Percentiles rank a stretch among this genome's conserved stretches.
These are phyloP conservation scores for Fusarium sp. DNA, from an alignment of 2,329 filamentous ascomycete species.

Conservation along the genomic window DNA sequence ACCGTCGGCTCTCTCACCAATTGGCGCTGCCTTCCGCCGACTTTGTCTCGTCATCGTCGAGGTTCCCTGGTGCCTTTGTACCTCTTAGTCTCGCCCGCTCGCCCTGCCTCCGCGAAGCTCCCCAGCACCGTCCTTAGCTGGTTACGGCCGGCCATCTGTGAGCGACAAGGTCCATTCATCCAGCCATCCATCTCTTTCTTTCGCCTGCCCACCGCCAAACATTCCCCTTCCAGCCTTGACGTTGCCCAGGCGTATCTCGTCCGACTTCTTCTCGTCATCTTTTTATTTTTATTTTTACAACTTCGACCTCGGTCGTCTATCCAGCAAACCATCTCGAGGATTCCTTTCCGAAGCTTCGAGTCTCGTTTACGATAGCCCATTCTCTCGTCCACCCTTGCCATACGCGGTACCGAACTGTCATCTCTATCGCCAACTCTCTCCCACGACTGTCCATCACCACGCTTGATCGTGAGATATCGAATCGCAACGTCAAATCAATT, in stretches of 20 bases:
- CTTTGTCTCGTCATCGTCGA: slow-evolving; percentile 49
- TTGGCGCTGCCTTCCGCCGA: slow-evolving; percentile 43
- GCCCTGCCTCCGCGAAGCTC: slow-evolving; percentile 45
- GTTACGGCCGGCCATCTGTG: slow-evolving; percentile 35
- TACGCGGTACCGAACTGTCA: slow-evolving; percentile 33
- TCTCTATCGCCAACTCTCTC: slow-evolving; percentile 37
- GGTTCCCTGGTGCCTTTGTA: slow-evolving; percentile 45
- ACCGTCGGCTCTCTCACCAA: slow-evolving; percentile 44
- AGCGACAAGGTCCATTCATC: slow-evolving; percentile 44
- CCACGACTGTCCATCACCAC: slow-evolving; percentile 30
- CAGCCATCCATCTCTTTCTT: slow-evolving; percentile 35
- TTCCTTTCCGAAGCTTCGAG: slow-evolving; percentile 8
- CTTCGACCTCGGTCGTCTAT: slow-evolving; percentile 18
- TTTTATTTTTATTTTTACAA: not conserved
- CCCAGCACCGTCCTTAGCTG: slow-evolving; percentile 38
- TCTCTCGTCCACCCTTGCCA: slow-evolving; percentile 37
- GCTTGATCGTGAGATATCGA: slow-evolving; percentile 3
- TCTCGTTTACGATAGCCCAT: slow-evolving; percentile 18
- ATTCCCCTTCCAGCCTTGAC: slow-evolving; percentile 42
- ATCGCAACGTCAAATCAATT: slow-evolving; percentile 7
- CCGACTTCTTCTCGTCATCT: slow-evolving; percentile 24
- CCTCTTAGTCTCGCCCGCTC: slow-evolving; percentile 43
- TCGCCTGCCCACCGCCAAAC: slow-evolving; percentile 43
- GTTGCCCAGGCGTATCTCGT: slow-evolving; percentile 28
- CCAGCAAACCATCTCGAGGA: slow-evolving; percentile 8